Percentiles rank a stretch among this genome's conserved stretches.
Conservation (phyloP, 257 asterid species). For the Cordia subcordata region DNA sequence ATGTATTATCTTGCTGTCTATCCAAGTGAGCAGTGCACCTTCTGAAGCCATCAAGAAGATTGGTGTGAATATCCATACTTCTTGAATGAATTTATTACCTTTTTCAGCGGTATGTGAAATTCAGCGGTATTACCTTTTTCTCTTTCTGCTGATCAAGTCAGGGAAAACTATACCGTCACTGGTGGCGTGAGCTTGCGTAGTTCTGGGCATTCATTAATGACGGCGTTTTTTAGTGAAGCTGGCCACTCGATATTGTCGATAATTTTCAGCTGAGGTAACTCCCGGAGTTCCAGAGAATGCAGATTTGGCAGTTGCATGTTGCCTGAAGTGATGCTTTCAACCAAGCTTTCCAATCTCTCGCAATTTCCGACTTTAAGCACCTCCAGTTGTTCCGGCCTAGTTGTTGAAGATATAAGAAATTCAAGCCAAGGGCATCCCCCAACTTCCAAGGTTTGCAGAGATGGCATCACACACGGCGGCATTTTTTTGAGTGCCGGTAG, state of each 20-base stretch:
- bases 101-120: no score
- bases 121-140: no score
- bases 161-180: no score
- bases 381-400: constrained; percentile 4
- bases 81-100: no score
- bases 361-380: constrained; percentile 6
- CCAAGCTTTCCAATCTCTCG: constrained; percentile 6
- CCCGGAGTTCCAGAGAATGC: constrained; percentile 5
- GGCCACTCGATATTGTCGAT: constrained; percentile 10
- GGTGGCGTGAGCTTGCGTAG: no score
- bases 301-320: constrained; percentile 2
- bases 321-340: constrained; percentile 1
- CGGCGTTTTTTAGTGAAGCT: neutral
- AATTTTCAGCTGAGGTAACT: constrained; percentile 5
- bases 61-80: no score
- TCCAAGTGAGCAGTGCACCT: no score
- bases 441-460: constrained; percentile 6
- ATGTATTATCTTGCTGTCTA: no score
- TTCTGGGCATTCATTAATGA: constrained; percentile 13
- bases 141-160: no score
- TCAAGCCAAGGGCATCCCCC: constrained; percentile 13
- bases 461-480: constrained; percentile 9
- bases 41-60: no score
- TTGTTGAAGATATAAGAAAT: neutral
- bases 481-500: constrained; percentile 9